These are phyloP conservation scores for Sclerotinia subarctica DNA, from an alignment of 2,329 filamentous ascomycete genomes.

Conservation along the genomic window DNA sequence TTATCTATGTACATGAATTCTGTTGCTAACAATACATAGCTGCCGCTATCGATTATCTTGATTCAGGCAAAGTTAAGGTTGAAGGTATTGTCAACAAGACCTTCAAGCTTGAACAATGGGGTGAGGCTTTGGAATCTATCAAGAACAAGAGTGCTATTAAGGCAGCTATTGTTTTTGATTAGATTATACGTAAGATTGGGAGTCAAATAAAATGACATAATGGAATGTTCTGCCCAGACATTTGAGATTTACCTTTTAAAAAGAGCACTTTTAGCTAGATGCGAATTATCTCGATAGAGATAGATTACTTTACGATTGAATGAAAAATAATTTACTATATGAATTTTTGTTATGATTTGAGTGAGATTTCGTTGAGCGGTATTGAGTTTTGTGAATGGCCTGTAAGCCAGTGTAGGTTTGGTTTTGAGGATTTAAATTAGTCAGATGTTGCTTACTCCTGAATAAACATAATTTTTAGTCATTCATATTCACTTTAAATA, in stretches of 20 bases:
- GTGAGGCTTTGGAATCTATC: slow-evolving; percentile 65
- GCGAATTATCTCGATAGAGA: not conserved
- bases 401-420: too few relatives aligned
- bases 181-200: not conserved
- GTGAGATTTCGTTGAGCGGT: not conserved
- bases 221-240: slow-evolving; percentile 1
- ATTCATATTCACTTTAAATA: not conserved
- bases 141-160: slow-evolving; percentile 72
- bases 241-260: slow-evolving; percentile 5
- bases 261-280: not conserved
- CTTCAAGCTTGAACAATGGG: slow-evolving; percentile 71
- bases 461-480: not conserved
- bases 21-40: slow-evolving; percentile 43
- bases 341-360: not conserved
- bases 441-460: too few relatives aligned
- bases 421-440: too few relatives aligned
- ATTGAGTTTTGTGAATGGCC: too few relatives aligned
- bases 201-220: slow-evolving; percentile 1
- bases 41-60: slow-evolving; percentile 54
- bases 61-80: slow-evolving; percentile 59
- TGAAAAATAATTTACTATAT: slow-evolving; percentile 1
- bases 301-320: slow-evolving; percentile 5
- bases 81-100: slow-evolving; percentile 70
- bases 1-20: not conserved
- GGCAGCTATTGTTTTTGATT: slow-evolving; percentile 69